Evolutionary conservation across 192 early-diverging fungal genomes (phyloP), one percentile per base, ranked within the genome.

Genomic region (Rhizophagus clarus): DNA sequence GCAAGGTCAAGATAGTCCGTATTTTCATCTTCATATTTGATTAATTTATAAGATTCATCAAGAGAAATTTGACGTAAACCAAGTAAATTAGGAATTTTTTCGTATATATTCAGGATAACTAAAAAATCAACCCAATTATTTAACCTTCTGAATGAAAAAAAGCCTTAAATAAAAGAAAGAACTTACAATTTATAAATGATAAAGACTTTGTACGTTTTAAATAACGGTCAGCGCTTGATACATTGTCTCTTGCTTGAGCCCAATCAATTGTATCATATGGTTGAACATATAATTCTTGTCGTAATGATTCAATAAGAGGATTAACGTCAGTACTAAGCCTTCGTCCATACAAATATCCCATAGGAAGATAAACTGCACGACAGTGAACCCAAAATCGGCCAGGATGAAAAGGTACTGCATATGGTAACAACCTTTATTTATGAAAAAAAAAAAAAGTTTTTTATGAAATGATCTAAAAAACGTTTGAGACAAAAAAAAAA

Each of bases 341-440:
- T 60, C 83, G 84, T 1, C 91, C 96, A 85, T 98, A 98, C 34
- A 97, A 84, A 77, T 96, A 97, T 80, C 93, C 88, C 97, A 99
- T 99, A 74, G 94, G 94, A n/a, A 99, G 87, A 84, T 97, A 98
- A 14, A 98, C 97, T 66, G 89, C 85, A 24, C 98, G 92, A 12
- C 94, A 94, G 83, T 99, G 98, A 62, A 94, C 91, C 98, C 98
- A 99, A 93, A 93, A 95, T 51, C 93, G 89, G 34, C 93, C 96
- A 9, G 98, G 95, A 61, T 95, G 93, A 32, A 99, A 72, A 26
- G 98, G 97, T 24, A 96, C 32, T 7, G 84, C 31, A 49, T 96
- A 80, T 2, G 98, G 98, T 10, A 99, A 82, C 17, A 96, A 83
- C 86, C 94, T 92, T 81, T 26, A 28, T 61, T 40, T 28, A 61